Base-by-base conservation (phyloP, 768 basidiomycete genomes). In the Suillus hirtellus region DNA sequence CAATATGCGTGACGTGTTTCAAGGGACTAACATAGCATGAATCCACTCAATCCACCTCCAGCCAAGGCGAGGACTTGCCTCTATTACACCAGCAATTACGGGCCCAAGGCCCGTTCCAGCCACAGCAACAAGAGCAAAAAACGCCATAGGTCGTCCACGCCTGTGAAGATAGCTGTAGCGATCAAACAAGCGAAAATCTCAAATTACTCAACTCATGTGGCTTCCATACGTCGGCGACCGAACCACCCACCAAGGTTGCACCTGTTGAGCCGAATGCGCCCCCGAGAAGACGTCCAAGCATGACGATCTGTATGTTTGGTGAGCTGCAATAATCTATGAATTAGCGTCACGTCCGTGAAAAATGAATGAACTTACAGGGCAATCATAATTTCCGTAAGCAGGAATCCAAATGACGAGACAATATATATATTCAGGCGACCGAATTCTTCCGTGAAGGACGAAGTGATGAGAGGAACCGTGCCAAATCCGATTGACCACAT, bases 31-130 rank as follows among this genome's bases (percentile, higher is more conserved):
- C 86, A 87, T 90, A 66, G 86, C 76, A 65, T 87, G 84, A 12
- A 90, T 79, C 90, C 89, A 93, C 69, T 90, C 84, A 24, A 93
- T 89, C 89, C 90, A 92, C 21, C 89, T 78, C 89, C 90, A 92
- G 67, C 78, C 79, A 6, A 91, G 72, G 31, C 75, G 76, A 0
- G 78, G 75, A 63, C 85, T 82, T 66, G 82, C 78, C 65, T 89
- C 86, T 31, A 89, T 79, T 83, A 85, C 87, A 31, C 86, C 86
- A 34, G 84, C 82, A 10, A 80, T 72, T 0, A 89, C 70, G 1
- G 89, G 85, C 6, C 87, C 90, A 2, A 90, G 46, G 0, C 85
- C 88, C 1, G 84, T 85, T 1, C 83, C 86, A 3, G 79, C 81
- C 12, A 91, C 72, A 0, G 86, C 86, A 5, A 78, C 76, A 11